Conservation (phyloP, 2,329 filamentous ascomycete genomes). For the Colletotrichum ledebouriae region DNA sequence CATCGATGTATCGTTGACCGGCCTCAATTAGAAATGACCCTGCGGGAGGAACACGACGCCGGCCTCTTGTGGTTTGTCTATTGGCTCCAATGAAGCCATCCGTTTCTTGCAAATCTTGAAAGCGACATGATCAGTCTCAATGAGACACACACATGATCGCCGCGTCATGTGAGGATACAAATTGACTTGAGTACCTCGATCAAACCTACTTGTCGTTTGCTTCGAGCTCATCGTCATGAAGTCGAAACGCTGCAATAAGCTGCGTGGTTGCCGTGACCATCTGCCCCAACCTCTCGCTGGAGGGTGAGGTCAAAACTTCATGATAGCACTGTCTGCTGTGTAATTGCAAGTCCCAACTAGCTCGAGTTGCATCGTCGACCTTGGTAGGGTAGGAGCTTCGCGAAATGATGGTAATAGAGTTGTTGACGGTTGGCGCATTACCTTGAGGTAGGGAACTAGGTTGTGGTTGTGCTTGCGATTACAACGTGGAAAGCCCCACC, state of each 20-base stretch:
- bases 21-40: conserved; percentile 18
- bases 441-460: not conserved
- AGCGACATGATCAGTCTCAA: not conserved
- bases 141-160: too few species aligned
- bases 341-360: not conserved
- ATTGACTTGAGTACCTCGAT: too few species aligned
- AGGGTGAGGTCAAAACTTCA: not conserved
- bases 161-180: too few species aligned
- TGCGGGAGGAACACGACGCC: conserved; percentile 11
- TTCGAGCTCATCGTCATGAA: not conserved
- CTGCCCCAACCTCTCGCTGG: not conserved
- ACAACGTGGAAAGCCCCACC: too few species aligned
- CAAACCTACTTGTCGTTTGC: not conserved
- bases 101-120: not conserved
- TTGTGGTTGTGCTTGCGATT: too few species aligned
- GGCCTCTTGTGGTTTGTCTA: not conserved
- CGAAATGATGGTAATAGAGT: not conserved
- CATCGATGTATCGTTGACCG: conserved; percentile 3
- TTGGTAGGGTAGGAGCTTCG: not conserved
- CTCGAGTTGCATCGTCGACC: not conserved
- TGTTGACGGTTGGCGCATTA: not conserved
- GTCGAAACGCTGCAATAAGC: not conserved
- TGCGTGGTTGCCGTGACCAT: not conserved
- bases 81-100: not conserved
- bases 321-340: accelerated